These are phyloP conservation scores for Vigna nakashimae DNA, from an alignment of 306 rosid genomes.

Conservation along the genomic window DNA sequence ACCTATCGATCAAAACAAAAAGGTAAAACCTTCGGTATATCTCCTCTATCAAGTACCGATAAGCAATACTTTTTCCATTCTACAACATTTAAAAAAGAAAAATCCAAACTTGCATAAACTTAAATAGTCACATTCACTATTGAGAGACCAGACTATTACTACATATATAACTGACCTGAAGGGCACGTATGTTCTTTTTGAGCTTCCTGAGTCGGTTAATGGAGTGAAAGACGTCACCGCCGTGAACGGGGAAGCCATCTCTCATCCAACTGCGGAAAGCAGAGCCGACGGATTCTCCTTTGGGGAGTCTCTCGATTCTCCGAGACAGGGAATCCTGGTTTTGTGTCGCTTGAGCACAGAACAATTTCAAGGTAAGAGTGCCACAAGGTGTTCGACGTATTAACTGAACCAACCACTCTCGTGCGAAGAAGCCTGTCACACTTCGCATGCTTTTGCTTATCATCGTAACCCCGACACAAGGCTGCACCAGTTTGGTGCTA, in stretches of 20 bases:
- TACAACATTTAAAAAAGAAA: constrained; percentile 3
- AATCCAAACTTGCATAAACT: neutral
- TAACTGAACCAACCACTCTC: constrained; percentile 55
- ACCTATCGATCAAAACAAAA: constrained; percentile 59
- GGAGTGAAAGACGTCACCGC: constrained; percentile 82
- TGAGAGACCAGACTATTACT: no score
- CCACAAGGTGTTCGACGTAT: constrained; percentile 66
- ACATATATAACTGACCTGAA: constrained; percentile 58
- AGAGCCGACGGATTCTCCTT: constrained; percentile 62
- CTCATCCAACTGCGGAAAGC: constrained; percentile 95
- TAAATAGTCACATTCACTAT: neutral
- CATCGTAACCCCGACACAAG: neutral
- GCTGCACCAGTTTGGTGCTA: neutral
- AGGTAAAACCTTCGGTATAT: neutral
- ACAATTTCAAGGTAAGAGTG: constrained; percentile 35
- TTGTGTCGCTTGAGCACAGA: constrained; percentile 62
- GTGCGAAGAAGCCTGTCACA: constrained; percentile 13
- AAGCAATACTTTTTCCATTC: constrained; percentile 6
- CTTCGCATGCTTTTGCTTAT: constrained; percentile 44
- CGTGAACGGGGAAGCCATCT: constrained; percentile 81
- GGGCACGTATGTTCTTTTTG: constrained; percentile 79
- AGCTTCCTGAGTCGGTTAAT: constrained; percentile 91
- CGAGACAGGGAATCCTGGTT: constrained; percentile 61
- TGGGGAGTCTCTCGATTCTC: constrained; percentile 77
- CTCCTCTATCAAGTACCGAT: neutral